Evolutionary conservation across 257 asterid genomes (phyloP).

Genomic region (Nicotiana undulata): DNA sequence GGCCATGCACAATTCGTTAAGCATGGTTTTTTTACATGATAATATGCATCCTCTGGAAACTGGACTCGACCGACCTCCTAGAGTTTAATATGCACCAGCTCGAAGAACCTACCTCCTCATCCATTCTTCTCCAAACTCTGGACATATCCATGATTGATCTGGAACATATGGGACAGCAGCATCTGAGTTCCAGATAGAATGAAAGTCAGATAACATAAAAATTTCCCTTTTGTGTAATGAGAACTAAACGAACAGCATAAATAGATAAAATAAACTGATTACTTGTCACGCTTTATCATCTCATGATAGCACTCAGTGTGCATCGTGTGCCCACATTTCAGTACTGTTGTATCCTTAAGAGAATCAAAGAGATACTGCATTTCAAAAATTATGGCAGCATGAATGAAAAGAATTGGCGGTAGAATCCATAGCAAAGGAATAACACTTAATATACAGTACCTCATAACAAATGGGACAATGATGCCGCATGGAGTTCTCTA

Average conservation of each 20-base stretch:
- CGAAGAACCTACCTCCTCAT: conserved; percentile 58
- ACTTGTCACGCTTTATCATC: conserved; percentile 88
- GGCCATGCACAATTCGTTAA: not conserved
- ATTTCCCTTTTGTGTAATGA: not conserved
- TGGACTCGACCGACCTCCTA: not conserved
- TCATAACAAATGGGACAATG: conserved; percentile 96
- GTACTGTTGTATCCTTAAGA: conserved; percentile 74
- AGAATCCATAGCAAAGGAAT: not conserved
- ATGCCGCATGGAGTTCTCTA: conserved; percentile 94
- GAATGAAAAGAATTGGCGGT: not conserved
- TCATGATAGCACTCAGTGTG: conserved; percentile 79
- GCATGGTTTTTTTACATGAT: not conserved
- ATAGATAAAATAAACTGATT: conserved; percentile 12
- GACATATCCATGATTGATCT: conserved; percentile 82
- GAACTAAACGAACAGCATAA: not conserved
- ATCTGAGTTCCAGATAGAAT: conserved; percentile 29
- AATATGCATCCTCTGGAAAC: not conserved
- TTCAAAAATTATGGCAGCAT: not conserved
- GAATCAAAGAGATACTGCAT: conserved; percentile 88
- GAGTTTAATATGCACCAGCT: not conserved
- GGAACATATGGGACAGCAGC: conserved; percentile 92
- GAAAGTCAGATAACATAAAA: not conserved
- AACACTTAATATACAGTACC: conserved; percentile 30
- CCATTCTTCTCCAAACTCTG: conserved; percentile 58
- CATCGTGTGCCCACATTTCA: conserved; percentile 99